Percentiles rank a stretch among this genome's conserved stretches.
These are phyloP conservation scores for Aspergillus sp. DNA, from an alignment of 2,329 filamentous ascomycete genomes.

Conservation along the genomic window DNA sequence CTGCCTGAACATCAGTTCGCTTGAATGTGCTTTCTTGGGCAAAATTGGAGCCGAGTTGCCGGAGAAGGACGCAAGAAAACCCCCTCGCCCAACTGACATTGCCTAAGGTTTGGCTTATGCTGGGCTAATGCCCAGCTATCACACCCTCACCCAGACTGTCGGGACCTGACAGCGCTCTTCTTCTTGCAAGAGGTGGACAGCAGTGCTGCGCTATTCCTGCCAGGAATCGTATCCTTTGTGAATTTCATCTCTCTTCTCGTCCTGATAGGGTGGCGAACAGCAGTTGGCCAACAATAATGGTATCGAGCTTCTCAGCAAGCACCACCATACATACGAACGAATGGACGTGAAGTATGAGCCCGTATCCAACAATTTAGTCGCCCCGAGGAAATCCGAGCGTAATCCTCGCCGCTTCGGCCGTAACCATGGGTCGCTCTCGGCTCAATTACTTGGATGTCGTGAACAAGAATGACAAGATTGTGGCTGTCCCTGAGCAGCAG, in stretches of 20 bases:
- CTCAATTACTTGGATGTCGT: background rate
- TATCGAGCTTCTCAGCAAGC: background rate
- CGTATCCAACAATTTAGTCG: background rate
- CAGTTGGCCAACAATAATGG: background rate
- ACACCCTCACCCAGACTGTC: slow-evolving; percentile 33
- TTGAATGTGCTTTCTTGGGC: background rate
- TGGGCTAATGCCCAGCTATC: slow-evolving; percentile 32
- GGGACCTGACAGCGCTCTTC: slow-evolving; percentile 28
- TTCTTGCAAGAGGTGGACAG: slow-evolving; percentile 22
- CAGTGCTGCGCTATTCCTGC: slow-evolving; percentile 15
- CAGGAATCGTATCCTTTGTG: slow-evolving; percentile 19
- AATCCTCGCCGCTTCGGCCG: slow-evolving; percentile 1
- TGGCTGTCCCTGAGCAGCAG: too few species aligned
- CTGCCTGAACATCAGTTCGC: background rate
- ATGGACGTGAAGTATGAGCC: background rate
- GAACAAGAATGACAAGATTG: background rate
- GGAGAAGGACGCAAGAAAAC: slow-evolving; percentile 7
- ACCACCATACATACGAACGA: background rate
- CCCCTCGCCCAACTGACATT: slow-evolving; percentile 19
- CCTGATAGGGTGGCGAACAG: slow-evolving; percentile 6
- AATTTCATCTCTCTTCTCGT: slow-evolving; percentile 3
- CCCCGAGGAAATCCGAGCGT: slow-evolving; percentile 7
- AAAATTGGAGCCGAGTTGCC: background rate
- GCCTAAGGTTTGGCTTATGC: slow-evolving; percentile 20
- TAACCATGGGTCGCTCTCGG: slow-evolving; percentile 5